A percentile compares a stretch with the other conserved stretches of the same genome.
phyloP scores from a whole-genome alignment of 495 filamentous ascomycete species.

The Podospora pseudoanserina region DNA sequence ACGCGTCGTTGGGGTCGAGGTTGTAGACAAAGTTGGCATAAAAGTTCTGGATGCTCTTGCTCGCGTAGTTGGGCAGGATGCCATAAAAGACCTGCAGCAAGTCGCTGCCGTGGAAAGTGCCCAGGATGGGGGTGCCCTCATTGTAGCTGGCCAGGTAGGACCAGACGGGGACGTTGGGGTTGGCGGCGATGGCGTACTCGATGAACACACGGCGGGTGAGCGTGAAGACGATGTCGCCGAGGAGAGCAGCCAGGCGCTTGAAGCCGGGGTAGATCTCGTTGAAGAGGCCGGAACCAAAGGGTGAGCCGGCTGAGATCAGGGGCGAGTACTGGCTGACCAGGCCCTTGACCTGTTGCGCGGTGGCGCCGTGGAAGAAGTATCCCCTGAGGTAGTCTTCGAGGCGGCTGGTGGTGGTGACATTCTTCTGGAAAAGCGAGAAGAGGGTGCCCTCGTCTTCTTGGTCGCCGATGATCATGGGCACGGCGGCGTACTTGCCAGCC shows the following conservation, averaged over 20 bases:
- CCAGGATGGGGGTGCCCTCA: conserved; percentile 64
- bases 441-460: conserved; percentile 61
- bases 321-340: conserved; percentile 57
- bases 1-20: conserved; percentile 57
- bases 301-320: conserved; percentile 52
- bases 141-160: conserved; percentile 68
- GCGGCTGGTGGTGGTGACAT: conserved; percentile 55
- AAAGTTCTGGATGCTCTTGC: conserved; percentile 55
- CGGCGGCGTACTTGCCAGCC: conserved; percentile 51
- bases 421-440: conserved; percentile 59
- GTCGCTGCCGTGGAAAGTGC: conserved; percentile 70
- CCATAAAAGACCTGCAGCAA: conserved; percentile 64
- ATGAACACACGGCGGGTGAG: conserved; percentile 60
- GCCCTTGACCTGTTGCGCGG: conserved; percentile 39
- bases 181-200: conserved; percentile 34
- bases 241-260: conserved; percentile 72
- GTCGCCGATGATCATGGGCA: conserved; percentile 58
- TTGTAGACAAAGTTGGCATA: conserved; percentile 65
- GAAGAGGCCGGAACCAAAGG: conserved; percentile 58
- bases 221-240: conserved; percentile 67
- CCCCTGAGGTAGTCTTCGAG: conserved; percentile 56
- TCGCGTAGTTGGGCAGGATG: conserved; percentile 59
- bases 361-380: conserved; percentile 55
- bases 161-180: conserved; percentile 59
- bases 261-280: conserved; percentile 70